Base-by-base conservation (phyloP, 2,329 filamentous ascomycete species). In the Colletotrichum spaethianum region DNA sequence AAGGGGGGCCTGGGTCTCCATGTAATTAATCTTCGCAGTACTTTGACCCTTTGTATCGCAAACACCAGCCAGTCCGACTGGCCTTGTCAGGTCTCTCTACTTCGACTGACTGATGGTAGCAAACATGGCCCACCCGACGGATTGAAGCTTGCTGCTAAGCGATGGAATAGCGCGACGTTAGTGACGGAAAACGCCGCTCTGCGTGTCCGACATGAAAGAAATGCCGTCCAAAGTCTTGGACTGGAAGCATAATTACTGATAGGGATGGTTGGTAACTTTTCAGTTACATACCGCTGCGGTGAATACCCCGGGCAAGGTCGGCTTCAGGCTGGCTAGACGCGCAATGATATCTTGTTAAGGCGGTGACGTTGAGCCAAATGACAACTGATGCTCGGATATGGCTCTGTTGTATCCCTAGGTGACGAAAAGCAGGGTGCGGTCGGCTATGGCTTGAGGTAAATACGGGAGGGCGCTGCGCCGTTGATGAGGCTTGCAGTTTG, bases 121-220 rank as follows among this genome's bases (percentile, higher is more conserved):
- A 69, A 42, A 42, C 40, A 42, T 55, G 55, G 46, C 28, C 55
- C 55, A 46, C 67, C 46, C 23, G 48, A 57, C 7, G 48, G 26
- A 42, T 33, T 48, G 63, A 40, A 71, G 55, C 67, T 36, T 67
- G 63, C 64, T 55, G 28, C 55, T 48, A 57, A 68, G 68, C 68
- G 56, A 71, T 20, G 1, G 7, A 16, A 20, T 71, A 67, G 68
- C 55, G 48, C 64, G 16, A 11, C 42, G 8, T 52, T 57, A 36
- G 57, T 42, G 7, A 71, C 64, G 64, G 68, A 46, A 46, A 57
- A 56, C 57, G 68, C 68, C 57, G 57, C 57, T 11, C 38, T 60
- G 36, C 53, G 62, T 53, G 8, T 44, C 40, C 26, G 8, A 20
- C 44, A 36, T n/a, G 38, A 12, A 44, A 18, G 23, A 42, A 59